These are phyloP conservation scores for Corchorus capsularis DNA, from an alignment of 345 rosid genomes.

Conservation along the genomic window DNA sequence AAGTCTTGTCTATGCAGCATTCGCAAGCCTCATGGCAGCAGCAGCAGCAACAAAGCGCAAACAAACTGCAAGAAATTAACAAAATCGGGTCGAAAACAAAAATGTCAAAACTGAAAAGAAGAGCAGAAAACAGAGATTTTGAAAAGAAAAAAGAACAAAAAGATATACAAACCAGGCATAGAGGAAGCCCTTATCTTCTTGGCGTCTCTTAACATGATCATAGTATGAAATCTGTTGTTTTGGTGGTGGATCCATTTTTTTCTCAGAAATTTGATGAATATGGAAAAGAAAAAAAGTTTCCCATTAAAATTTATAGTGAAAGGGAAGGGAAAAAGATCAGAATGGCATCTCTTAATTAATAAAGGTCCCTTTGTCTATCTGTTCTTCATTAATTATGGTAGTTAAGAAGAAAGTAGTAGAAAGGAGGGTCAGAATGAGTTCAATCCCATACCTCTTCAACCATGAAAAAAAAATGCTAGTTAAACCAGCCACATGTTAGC, in stretches of 20 bases:
- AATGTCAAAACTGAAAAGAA: background rate
- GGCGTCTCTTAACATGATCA: slow-evolving; percentile 40
- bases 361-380: background rate
- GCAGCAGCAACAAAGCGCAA: slow-evolving; percentile 47
- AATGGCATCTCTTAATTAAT: background rate
- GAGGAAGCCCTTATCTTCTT: slow-evolving; percentile 52
- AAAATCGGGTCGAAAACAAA: background rate
- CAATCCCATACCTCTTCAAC: background rate
- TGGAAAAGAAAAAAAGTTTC: background rate
- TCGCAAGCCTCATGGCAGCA: slow-evolving; percentile 47
- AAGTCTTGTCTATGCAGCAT: slow-evolving; percentile 33
- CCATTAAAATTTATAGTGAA: slow-evolving; percentile 2
- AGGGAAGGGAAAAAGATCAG: background rate
- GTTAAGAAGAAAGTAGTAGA: background rate
- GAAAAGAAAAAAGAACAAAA: background rate
- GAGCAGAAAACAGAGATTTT: too few species aligned
- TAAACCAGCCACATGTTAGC: slow-evolving; percentile 2
- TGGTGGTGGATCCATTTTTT: slow-evolving; percentile 36
- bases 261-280: background rate
- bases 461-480: background rate
- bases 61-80: slow-evolving; percentile 33
- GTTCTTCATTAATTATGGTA: background rate
- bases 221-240: slow-evolving; percentile 38
- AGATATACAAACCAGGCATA: slow-evolving; percentile 38
- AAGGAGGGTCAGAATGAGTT: too few species aligned